A percentile compares a stretch with the other conserved stretches of the same genome.
Evolutionary conservation across 2,329 filamentous ascomycete species (phyloP).

Genomic region (Teratosphaeriaceae sp.): DNA sequence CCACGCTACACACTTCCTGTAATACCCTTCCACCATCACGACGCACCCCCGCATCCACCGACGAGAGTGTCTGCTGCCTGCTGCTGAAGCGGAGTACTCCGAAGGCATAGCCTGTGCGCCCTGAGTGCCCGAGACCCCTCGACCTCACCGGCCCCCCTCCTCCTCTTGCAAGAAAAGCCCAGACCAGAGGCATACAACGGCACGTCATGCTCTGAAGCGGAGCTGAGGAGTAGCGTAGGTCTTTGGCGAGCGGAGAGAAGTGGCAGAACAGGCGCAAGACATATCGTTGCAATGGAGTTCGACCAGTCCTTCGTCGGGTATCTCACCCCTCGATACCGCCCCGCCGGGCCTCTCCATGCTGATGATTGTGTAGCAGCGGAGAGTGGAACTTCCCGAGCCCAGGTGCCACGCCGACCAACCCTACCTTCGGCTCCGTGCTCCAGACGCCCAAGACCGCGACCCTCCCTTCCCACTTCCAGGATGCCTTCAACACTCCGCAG

Average conservation of each 20-base stretch:
- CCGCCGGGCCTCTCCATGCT: conserved; percentile 5
- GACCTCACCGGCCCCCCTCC: too few relatives aligned
- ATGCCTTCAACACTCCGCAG: conserved; percentile 45
- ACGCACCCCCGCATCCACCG: too few relatives aligned
- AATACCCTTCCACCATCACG: too few relatives aligned
- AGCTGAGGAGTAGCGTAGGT: conserved; percentile 1
- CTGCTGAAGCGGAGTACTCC: too few relatives aligned
- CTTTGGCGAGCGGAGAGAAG: neutral
- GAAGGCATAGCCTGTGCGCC: too few relatives aligned
- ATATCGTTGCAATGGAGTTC: conserved; percentile 15
- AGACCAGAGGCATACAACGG: too few relatives aligned
- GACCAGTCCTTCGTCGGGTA: conserved; percentile 20
- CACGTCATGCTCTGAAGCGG: conserved; percentile 1
- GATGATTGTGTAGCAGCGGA: conserved; percentile 10
- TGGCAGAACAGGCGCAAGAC: neutral
- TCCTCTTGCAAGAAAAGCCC: too few relatives aligned
- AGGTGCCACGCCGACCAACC: conserved; percentile 41
- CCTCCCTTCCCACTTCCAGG: conserved; percentile 41
- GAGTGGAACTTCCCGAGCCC: conserved; percentile 47
- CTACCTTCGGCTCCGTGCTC: conserved; percentile 30
- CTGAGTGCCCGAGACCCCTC: too few relatives aligned
- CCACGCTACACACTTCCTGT: too few relatives aligned
- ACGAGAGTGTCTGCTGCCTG: too few relatives aligned
- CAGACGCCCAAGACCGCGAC: conserved; percentile 41
- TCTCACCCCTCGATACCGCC: conserved; percentile 5